Conservation (phyloP, 2,329 filamentous ascomycete species). For the Alternaria gaisen region DNA sequence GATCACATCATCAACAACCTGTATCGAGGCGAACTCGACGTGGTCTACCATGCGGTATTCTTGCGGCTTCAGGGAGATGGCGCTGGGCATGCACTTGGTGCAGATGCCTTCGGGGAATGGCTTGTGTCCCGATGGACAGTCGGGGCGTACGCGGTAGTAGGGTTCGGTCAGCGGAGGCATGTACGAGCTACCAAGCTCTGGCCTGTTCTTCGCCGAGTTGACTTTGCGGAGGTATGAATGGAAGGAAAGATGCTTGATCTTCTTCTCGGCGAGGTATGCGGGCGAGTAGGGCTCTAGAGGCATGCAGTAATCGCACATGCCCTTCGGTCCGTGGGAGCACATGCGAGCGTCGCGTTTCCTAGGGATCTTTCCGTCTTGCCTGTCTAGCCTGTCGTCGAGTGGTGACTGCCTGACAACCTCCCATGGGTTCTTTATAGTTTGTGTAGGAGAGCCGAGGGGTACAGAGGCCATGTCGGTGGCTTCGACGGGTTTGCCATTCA, state of each 20-base stretch:
- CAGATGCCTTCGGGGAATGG: slow-evolving; percentile 97
- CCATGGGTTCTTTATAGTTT: slow-evolving; percentile 87
- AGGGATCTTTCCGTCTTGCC: slow-evolving; percentile 86
- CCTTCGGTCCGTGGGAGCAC: slow-evolving; percentile 95
- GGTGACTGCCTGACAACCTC: slow-evolving; percentile 88
- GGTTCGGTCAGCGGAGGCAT: slow-evolving; percentile 95
- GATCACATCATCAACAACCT: slow-evolving; percentile 87
- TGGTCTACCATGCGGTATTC: slow-evolving; percentile 97
- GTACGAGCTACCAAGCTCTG: slow-evolving; percentile 90
- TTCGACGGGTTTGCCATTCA: slow-evolving; percentile 80
- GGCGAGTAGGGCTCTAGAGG: slow-evolving; percentile 92
- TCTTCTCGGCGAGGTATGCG: slow-evolving; percentile 90
- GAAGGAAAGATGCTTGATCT: slow-evolving; percentile 98
- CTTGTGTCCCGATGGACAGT: slow-evolving; percentile 93
- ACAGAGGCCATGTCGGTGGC: slow-evolving; percentile 74
- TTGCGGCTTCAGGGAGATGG: slow-evolving; percentile 93
- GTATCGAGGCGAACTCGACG: slow-evolving; percentile 89
- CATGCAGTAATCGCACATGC: slow-evolving; percentile 99
- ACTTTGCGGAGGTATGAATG: slow-evolving; percentile 94
- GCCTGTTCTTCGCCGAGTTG: slow-evolving; percentile 95
- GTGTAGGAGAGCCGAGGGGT: slow-evolving; percentile 62
- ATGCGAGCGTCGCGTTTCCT: slow-evolving; percentile 79
- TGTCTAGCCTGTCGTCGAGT: slow-evolving; percentile 87
- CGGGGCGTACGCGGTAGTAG: slow-evolving; percentile 85
- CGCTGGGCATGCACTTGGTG: slow-evolving; percentile 96